phyloP scores from a whole-genome alignment of 2,329 filamentous ascomycete genomes.

The Xylariaceae sp. region DNA sequence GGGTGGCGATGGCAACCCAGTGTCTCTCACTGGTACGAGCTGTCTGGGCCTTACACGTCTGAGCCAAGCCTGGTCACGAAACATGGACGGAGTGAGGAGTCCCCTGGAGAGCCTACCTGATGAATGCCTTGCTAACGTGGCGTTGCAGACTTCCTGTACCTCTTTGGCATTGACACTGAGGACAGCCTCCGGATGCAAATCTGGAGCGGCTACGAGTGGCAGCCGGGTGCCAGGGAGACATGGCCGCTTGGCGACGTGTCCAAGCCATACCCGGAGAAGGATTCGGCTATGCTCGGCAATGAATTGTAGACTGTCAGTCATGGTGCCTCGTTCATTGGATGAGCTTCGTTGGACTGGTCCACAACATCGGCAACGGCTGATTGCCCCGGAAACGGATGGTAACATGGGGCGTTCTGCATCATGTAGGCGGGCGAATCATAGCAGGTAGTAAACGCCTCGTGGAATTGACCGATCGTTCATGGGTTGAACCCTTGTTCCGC shows the following conservation, averaged over 20 bases:
- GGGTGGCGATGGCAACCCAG: conserved; percentile 20
- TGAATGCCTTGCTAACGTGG: background rate
- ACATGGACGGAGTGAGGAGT: conserved; percentile 13
- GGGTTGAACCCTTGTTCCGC: background rate
- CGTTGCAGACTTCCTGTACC: conserved; percentile 19
- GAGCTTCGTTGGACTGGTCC: background rate
- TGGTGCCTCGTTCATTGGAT: background rate
- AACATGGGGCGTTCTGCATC: background rate
- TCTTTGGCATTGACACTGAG: conserved; percentile 18
- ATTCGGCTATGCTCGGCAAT: background rate
- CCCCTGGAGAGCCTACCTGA: background rate
- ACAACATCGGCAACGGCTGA: background rate
- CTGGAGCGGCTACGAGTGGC: conserved; percentile 23
- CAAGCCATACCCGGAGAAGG: conserved; percentile 4
- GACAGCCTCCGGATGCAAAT: conserved; percentile 17
- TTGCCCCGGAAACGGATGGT: background rate
- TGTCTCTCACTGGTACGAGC: conserved; percentile 13
- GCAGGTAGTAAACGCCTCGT: background rate
- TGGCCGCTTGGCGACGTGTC: conserved; percentile 22
- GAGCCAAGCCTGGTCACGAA: conserved; percentile 20
- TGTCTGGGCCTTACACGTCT: conserved; percentile 20
- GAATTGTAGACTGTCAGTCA: conserved; percentile 1
- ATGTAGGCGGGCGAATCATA: too few relatives aligned
- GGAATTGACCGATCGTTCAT: background rate
- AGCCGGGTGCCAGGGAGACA: conserved; percentile 15